Percentiles rank a stretch among this genome's conserved stretches.
These are phyloP conservation scores for Colletotrichum tropicicola DNA, from an alignment of 2,329 filamentous ascomycete species.

Conservation along the genomic window DNA sequence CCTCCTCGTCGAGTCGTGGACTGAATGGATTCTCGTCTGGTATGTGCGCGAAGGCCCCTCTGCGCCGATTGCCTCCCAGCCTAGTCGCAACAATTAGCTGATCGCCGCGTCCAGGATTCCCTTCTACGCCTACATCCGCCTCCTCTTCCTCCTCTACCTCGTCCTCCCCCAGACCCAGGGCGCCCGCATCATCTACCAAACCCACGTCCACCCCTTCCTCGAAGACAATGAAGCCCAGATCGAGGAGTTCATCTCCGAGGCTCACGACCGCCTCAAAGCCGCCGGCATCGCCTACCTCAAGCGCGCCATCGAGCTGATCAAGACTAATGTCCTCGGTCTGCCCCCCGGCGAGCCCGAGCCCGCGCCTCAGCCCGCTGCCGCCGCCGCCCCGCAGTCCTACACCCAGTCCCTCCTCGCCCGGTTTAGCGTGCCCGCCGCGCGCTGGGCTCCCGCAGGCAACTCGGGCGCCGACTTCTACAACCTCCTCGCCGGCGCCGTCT, in stretches of 20 bases:
- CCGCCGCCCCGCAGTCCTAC: constrained; percentile 65
- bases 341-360: constrained; percentile 61
- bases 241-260: constrained; percentile 85
- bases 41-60: no score
- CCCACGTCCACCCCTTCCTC: constrained; percentile 88
- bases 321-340: constrained; percentile 81
- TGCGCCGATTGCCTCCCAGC: not conserved
- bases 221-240: constrained; percentile 87
- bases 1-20: constrained; percentile 86
- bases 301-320: constrained; percentile 74
- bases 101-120: constrained; percentile 69
- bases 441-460: constrained; percentile 60
- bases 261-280: constrained; percentile 80
- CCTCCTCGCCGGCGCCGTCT: constrained; percentile 78
- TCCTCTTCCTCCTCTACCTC: constrained; percentile 89
- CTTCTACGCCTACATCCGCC: constrained; percentile 91
- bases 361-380: constrained; percentile 48
- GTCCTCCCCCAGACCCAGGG: constrained; percentile 98
- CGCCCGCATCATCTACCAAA: constrained; percentile 84
- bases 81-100: not conserved
- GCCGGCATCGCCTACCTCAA: constrained; percentile 82
- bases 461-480: constrained; percentile 76
- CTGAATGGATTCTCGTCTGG: constrained; percentile 87
- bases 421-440: constrained; percentile 82
- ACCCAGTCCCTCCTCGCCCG: constrained; percentile 84